phyloP scores from a whole-genome alignment of 1,284 basidiomycete species.

The Chalciporus sp. region DNA sequence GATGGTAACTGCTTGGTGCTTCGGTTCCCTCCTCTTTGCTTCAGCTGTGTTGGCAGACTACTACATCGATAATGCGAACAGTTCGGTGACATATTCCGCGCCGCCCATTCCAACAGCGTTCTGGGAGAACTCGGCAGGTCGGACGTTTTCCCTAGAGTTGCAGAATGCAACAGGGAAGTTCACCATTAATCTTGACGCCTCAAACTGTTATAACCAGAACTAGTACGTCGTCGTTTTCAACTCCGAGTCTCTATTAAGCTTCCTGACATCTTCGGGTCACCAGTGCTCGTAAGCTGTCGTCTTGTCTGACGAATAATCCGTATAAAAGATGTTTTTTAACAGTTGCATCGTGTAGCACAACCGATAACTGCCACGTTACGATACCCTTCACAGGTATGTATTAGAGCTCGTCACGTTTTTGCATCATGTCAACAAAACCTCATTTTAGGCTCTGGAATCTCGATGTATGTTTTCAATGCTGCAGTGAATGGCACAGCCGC shows the following conservation, averaged over 20 bases:
- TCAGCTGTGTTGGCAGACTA: conserved; percentile 20
- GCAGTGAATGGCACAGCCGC: conserved; percentile 24
- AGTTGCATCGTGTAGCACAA: conserved; percentile 21
- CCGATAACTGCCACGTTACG: conserved; percentile 18
- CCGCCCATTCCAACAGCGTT: conserved; percentile 9
- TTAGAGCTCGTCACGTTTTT: background rate
- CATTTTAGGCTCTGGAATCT: conserved; percentile 25
- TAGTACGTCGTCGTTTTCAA: conserved; percentile 18
- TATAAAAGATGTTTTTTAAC: background rate
- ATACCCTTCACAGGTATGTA: conserved; percentile 27
- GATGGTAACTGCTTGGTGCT: conserved; percentile 9
- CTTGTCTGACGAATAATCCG: background rate
- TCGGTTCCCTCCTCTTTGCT: conserved; percentile 14
- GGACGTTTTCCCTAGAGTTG: no score
- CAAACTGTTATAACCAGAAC: conserved; percentile 26
- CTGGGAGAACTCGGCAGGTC: conserved; percentile 21
- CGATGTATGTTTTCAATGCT: conserved; percentile 30
- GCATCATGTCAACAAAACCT: background rate
- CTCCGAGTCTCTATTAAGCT: background rate
- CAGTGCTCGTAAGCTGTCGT: conserved; percentile 20
- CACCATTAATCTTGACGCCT: conserved; percentile 17
- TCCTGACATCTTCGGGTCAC: conserved; percentile 1
- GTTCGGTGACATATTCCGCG: conserved; percentile 19
- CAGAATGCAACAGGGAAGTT: conserved; percentile 27
- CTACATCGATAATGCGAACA: conserved; percentile 25